Conservation (phyloP, 768 basidiomycete species). For the Erythrobasidium yunnanense region DNA sequence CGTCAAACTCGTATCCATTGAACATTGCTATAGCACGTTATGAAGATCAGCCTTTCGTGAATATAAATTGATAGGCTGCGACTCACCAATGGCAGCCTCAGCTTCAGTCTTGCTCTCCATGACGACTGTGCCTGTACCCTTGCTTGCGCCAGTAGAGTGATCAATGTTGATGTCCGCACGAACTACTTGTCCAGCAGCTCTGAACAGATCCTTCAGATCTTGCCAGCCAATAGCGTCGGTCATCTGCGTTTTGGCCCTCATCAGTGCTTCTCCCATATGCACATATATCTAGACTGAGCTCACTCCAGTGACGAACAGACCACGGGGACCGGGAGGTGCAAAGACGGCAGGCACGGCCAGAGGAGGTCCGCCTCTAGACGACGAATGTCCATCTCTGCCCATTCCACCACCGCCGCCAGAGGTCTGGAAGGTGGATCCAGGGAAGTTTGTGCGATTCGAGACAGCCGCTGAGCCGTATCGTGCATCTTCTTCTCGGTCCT, state of each 20-base stretch:
- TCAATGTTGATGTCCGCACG: conserved; percentile 92
- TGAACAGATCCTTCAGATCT: conserved; percentile 93
- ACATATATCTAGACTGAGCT: conserved; percentile 1
- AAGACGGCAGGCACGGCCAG: conserved; percentile 21
- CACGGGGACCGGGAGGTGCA: conserved; percentile 16
- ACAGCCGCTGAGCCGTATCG: conserved; percentile 92
- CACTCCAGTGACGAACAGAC: conserved; percentile 28
- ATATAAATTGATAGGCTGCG: background rate
- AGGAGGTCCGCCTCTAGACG: conserved; percentile 25
- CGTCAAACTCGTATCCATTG: conserved; percentile 95
- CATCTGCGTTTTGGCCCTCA: conserved; percentile 49
- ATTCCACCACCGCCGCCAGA: background rate
- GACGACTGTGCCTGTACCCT: conserved; percentile 94
- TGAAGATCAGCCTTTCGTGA: background rate
- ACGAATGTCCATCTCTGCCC: no score
- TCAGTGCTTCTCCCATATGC: background rate
- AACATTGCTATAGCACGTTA: conserved; percentile 61
- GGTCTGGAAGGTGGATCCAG: conserved; percentile 31
- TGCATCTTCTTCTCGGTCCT: conserved; percentile 95
- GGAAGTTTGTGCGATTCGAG: conserved; percentile 51
- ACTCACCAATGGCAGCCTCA: conserved; percentile 76
- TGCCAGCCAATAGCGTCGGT: conserved; percentile 99
- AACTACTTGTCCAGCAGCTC: conserved; percentile 85
- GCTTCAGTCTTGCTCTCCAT: conserved; percentile 87
- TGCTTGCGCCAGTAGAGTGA: conserved; percentile 71